Conservation (phyloP, 768 basidiomycete species). For the Tulasnella sp. region DNA sequence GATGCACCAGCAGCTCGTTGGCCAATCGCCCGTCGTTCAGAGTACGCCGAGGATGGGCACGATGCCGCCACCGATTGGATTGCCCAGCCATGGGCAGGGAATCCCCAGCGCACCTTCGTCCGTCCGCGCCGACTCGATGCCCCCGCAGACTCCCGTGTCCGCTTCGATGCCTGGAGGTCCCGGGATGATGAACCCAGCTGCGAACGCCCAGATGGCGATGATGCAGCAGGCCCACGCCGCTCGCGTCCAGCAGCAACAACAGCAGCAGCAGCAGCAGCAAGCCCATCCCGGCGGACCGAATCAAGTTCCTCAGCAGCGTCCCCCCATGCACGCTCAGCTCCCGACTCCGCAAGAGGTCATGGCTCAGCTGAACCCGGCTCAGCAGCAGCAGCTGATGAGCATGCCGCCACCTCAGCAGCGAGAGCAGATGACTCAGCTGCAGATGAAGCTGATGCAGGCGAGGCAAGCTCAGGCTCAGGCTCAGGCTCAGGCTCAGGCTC, state of each 20-base stretch:
- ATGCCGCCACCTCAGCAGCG: constrained; percentile 23
- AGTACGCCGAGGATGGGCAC: constrained; percentile 23
- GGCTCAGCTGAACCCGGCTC: constrained; percentile 16
- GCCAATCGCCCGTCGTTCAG: constrained; percentile 16
- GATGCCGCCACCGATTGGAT: constrained; percentile 15
- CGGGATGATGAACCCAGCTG: neutral
- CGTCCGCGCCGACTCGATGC: constrained; percentile 7
- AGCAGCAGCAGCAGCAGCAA: constrained; percentile 31
- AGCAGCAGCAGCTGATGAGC: constrained; percentile 13
- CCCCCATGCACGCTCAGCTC: neutral
- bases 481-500: constrained; percentile 27
- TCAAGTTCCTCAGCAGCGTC: neutral
- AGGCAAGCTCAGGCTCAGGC: constrained; percentile 27
- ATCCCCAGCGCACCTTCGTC: neutral
- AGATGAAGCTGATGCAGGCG: constrained; percentile 24
- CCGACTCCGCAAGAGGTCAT: constrained; percentile 19
- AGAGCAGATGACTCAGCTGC: constrained; percentile 22
- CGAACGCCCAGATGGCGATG: constrained; percentile 11
- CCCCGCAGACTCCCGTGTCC: neutral
- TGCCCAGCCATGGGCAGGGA: neutral
- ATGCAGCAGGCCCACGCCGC: constrained; percentile 15
- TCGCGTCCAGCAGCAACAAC: constrained; percentile 20
- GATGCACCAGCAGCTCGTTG: constrained; percentile 5
- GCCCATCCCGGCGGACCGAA: constrained; percentile 13
- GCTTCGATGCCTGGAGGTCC: neutral